Evolutionary conservation across 106 monocot species (phyloP).

Genomic region (Acorus calamus): DNA sequence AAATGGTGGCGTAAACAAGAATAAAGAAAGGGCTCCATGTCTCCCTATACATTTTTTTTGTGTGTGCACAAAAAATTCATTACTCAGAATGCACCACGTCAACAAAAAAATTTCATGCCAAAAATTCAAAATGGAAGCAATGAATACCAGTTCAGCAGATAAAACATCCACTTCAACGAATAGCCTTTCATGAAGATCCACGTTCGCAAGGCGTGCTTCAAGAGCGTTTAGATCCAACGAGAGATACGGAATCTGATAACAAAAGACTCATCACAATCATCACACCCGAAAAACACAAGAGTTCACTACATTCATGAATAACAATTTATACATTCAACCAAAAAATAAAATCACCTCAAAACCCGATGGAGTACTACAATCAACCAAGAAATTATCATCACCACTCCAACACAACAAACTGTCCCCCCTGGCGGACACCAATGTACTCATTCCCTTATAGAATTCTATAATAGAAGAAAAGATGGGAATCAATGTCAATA

Average conservation of each 20-base stretch:
- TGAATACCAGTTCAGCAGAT: slow-evolving; percentile 50
- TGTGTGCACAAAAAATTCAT: too few species aligned
- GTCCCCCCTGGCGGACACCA: slow-evolving; percentile 42
- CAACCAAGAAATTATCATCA: slow-evolving; percentile 73
- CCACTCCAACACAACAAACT: slow-evolving; percentile 37
- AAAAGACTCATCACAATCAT: background rate
- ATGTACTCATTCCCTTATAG: slow-evolving; percentile 41
- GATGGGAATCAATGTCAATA: too few species aligned
- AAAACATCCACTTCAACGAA: slow-evolving; percentile 72
- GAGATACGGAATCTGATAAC: slow-evolving; percentile 64
- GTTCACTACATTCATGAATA: background rate
- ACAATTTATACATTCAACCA: background rate
- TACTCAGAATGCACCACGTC: too few species aligned
- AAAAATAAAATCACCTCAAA: slow-evolving; percentile 48
- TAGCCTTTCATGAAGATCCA: slow-evolving; percentile 61
- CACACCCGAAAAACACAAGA: background rate
- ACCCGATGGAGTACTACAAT: slow-evolving; percentile 34
- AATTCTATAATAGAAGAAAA: slow-evolving; percentile 37
- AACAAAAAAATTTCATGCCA: too few species aligned
- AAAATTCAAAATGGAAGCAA: background rate
- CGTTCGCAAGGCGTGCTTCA: slow-evolving; percentile 55
- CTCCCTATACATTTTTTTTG: too few species aligned
- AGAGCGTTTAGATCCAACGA: slow-evolving; percentile 74
- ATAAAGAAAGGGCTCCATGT: too few species aligned
- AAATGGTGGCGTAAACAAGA: too few species aligned